Conservation (phyloP, 495 filamentous ascomycete genomes). For the Aspergillus saccharolyticus region DNA sequence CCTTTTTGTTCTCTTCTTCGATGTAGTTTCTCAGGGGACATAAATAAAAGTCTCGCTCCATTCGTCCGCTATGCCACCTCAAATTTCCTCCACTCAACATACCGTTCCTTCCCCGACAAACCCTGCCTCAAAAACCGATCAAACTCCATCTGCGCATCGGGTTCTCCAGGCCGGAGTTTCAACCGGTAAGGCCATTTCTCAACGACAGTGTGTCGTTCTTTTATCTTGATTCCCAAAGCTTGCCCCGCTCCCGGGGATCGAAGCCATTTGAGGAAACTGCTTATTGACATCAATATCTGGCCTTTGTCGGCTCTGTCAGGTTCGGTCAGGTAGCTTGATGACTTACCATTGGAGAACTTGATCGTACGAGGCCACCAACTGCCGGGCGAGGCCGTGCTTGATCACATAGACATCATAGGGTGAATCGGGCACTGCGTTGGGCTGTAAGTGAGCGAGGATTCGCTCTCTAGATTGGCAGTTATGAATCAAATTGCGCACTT, state of each 20-base stretch:
- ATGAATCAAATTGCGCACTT: too few species aligned
- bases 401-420: not conserved
- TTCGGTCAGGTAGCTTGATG: too few species aligned
- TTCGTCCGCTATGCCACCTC: too few species aligned
- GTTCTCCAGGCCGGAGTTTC: slow-evolving; percentile 25
- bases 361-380: not conserved
- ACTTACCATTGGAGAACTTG: slow-evolving; percentile 2
- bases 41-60: too few species aligned
- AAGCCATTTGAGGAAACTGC: too few species aligned
- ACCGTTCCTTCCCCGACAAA: slow-evolving; percentile 24
- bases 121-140: slow-evolving; percentile 7
- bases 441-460: not conserved
- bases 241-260: not conserved
- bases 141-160: slow-evolving; percentile 32
- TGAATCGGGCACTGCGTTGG: not conserved
- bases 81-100: slow-evolving; percentile 36
- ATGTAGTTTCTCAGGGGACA: too few species aligned
- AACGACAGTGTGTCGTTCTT: slow-evolving; percentile 31
- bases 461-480: not conserved
- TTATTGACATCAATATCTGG: not conserved
- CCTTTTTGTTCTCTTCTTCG: too few species aligned
- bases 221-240: slow-evolving; percentile 17
- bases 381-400: not conserved
- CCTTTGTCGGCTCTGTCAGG: too few species aligned
- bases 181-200: slow-evolving; percentile 35